These are phyloP conservation scores for Neobulgaria alba DNA, from an alignment of 2,329 filamentous ascomycete species.

Conservation along the genomic window DNA sequence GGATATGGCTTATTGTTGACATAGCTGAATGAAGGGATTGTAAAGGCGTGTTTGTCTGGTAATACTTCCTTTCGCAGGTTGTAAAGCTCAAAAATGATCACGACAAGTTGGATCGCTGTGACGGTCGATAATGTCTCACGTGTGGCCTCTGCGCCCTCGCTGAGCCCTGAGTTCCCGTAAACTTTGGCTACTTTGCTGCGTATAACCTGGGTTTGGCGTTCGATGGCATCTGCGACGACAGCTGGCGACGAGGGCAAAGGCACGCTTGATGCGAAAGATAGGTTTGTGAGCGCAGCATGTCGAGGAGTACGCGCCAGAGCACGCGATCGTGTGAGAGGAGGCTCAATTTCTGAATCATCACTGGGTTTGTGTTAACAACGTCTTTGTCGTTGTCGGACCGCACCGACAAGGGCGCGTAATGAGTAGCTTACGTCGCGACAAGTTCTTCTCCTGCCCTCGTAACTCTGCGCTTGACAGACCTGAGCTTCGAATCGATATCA, in stretches of 20 bases:
- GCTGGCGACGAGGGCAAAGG: constrained; percentile 75
- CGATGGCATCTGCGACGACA: constrained; percentile 67
- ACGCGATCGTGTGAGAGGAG: constrained; percentile 22
- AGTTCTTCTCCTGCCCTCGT: constrained; percentile 36
- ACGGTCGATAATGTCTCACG: constrained; percentile 67
- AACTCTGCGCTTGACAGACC: constrained; percentile 37
- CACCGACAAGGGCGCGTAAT: constrained; percentile 15
- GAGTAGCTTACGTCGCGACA: constrained; percentile 26
- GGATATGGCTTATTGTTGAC: constrained; percentile 49
- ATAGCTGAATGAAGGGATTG: constrained; percentile 52
- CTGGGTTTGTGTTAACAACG: constrained; percentile 18
- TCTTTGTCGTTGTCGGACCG: constrained; percentile 5
- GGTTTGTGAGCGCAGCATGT: constrained; percentile 19
- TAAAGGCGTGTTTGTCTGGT: constrained; percentile 62
- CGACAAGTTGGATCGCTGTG: constrained; percentile 58
- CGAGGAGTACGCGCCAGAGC: constrained; percentile 25
- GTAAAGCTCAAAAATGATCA: constrained; percentile 61
- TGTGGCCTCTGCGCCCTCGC: constrained; percentile 54
- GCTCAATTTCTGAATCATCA: constrained; percentile 28
- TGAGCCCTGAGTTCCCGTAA: constrained; percentile 58
- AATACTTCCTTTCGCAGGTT: constrained; percentile 64
- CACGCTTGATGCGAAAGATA: constrained; percentile 44
- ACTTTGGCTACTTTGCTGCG: constrained; percentile 56
- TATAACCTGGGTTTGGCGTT: constrained; percentile 58
- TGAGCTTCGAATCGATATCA: constrained; percentile 32